Percentiles rank a stretch among this genome's conserved stretches.
These are phyloP conservation scores for Phyllosticta citrichinensis DNA, from an alignment of 2,329 filamentous ascomycete genomes.

Conservation along the genomic window DNA sequence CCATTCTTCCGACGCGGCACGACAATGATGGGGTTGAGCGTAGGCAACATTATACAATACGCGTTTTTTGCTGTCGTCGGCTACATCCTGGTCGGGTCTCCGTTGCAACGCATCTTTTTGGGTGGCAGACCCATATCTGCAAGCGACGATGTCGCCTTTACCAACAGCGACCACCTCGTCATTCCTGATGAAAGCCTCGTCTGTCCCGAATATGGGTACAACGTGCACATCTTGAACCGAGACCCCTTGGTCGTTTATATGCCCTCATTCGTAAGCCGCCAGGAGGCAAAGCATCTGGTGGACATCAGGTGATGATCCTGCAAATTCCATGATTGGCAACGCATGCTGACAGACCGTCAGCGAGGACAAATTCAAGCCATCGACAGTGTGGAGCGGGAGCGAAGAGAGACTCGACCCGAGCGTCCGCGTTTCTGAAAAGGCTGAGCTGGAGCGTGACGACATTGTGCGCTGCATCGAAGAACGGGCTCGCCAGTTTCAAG, in stretches of 20 bases:
- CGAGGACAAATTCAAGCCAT: constrained; percentile 41
- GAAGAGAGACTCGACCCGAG: constrained; percentile 37
- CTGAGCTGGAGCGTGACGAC: constrained; percentile 28
- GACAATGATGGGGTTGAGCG: constrained; percentile 3
- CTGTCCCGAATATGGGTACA: constrained; percentile 30
- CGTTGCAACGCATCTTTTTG: constrained; percentile 17
- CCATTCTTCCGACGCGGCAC: not conserved
- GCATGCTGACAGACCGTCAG: constrained; percentile 19
- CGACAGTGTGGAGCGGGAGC: constrained; percentile 43
- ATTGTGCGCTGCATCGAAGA: constrained; percentile 49
- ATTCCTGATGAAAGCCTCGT: constrained; percentile 29
- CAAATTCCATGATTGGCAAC: not conserved
- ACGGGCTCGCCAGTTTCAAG: constrained; percentile 49
- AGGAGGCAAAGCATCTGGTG: constrained; percentile 43
- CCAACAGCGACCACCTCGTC: constrained; percentile 28
- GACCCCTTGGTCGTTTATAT: constrained; percentile 50
- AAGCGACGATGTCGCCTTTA: constrained; percentile 9
- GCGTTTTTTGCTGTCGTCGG: constrained; percentile 19
- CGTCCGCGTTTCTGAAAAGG: constrained; percentile 45
- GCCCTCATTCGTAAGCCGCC: constrained; percentile 41
- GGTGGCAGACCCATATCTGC: not conserved
- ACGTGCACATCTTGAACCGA: constrained; percentile 40
- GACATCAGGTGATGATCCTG: constrained; percentile 37
- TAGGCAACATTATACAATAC: constrained; percentile 23
- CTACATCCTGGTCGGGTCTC: constrained; percentile 28